These are phyloP conservation scores for Mikania micrantha DNA, from an alignment of 129 eudicot species.

Conservation along the genomic window DNA sequence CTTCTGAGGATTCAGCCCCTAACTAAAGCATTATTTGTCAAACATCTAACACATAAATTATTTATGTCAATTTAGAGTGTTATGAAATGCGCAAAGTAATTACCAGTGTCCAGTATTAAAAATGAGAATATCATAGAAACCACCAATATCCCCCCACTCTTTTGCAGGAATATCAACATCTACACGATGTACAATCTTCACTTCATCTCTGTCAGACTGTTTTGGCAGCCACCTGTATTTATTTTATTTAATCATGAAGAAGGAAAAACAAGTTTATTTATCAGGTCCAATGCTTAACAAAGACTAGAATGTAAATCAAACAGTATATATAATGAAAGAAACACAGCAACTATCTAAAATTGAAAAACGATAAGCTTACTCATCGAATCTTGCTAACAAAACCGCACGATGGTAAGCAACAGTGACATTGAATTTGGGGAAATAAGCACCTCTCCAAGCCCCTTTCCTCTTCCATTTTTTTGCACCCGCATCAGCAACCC, in stretches of 20 bases:
- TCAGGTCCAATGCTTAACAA: too few relatives aligned
- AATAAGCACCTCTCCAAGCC: constrained; percentile 75
- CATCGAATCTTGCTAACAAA: constrained; percentile 60
- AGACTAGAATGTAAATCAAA: background rate
- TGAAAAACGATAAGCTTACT: constrained; percentile 31
- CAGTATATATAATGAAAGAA: background rate
- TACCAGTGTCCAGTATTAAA: constrained; percentile 97
- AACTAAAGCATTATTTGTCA: too few relatives aligned
- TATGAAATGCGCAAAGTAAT: too few relatives aligned
- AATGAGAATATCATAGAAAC: constrained; percentile 74
- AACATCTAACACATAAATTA: background rate
- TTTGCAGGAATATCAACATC: constrained; percentile 87
- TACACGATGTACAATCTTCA: constrained; percentile 58
- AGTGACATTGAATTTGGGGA: constrained; percentile 72
- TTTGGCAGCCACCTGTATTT: constrained; percentile 59
- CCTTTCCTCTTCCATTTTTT: constrained; percentile 94
- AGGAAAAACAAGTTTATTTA: too few relatives aligned
- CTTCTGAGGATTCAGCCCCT: background rate
- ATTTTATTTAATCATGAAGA: background rate
- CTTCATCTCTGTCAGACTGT: constrained; percentile 36
- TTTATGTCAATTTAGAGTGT: too few relatives aligned
- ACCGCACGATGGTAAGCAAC: constrained; percentile 91
- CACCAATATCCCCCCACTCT: constrained; percentile 68
- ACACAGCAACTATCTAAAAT: background rate
- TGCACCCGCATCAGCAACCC: constrained; percentile 72